phyloP scores from a whole-genome alignment of 2,329 filamentous ascomycete species.

The Fulvia fulva region DNA sequence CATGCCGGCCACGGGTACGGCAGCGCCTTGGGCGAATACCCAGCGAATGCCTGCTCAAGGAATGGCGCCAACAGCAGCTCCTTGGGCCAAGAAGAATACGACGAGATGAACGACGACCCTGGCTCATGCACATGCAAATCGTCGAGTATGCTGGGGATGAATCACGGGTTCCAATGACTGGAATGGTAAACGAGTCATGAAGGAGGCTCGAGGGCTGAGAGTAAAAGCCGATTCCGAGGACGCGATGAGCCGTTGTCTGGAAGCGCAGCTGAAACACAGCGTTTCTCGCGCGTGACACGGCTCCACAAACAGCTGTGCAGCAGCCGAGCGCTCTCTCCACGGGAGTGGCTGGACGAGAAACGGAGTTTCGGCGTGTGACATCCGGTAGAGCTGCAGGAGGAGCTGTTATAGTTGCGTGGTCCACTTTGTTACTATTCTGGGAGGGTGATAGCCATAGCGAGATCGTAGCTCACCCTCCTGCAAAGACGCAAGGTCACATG shows the following conservation, averaged over 20 bases:
- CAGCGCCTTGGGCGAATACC: background rate
- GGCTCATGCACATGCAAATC: background rate
- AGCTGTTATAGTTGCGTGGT: background rate
- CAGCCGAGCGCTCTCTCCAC: too few species aligned
- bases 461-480: background rate
- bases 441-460: background rate
- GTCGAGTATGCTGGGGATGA: background rate
- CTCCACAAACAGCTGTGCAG: background rate
- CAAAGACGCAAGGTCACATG: background rate
- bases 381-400: background rate
- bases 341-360: background rate
- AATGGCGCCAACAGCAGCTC: slow-evolving; percentile 4
- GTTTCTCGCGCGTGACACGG: background rate
- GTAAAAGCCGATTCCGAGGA: background rate
- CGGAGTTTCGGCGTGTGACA: background rate
- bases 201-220: too few species aligned
- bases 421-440: background rate
- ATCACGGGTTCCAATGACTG: background rate
- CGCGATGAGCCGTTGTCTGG: background rate
- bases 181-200: background rate
- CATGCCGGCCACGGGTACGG: background rate
- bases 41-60: background rate
- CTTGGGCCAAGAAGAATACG: slow-evolving; percentile 3
- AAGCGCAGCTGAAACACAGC: background rate
- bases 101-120: background rate